phyloP scores from a whole-genome alignment of 805 yeast genomes.

The Nakazawaea laoshanensis region DNA sequence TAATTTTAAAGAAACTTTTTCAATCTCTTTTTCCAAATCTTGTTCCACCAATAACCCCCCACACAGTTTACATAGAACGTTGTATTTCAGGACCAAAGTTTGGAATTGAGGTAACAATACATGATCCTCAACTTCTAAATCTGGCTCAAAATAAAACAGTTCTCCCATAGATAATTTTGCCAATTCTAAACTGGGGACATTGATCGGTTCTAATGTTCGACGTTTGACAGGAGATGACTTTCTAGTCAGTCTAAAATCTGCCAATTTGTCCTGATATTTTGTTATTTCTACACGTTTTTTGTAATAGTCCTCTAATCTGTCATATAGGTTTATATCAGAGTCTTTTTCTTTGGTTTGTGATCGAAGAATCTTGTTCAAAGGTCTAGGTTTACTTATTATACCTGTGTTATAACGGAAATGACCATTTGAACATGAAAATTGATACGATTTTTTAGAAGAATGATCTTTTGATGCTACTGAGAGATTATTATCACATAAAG shows the following conservation, averaged over 20 bases:
- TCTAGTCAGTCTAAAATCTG: neutral
- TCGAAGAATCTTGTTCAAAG: slow-evolving; percentile 23
- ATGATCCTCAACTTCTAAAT: too few relatives aligned
- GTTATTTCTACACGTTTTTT: slow-evolving; percentile 13
- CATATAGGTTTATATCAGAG: slow-evolving; percentile 8
- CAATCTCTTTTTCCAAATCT: too few relatives aligned
- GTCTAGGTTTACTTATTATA: slow-evolving; percentile 30
- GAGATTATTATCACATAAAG: too few relatives aligned
- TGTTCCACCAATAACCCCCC: too few relatives aligned
- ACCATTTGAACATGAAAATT: slow-evolving; percentile 29
- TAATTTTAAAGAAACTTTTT: too few relatives aligned
- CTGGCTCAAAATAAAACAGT: too few relatives aligned
- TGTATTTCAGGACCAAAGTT: too few relatives aligned
- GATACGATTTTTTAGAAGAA: slow-evolving; percentile 31
- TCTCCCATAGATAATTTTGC: slow-evolving; percentile 11
- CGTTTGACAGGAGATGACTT: slow-evolving; percentile 3
- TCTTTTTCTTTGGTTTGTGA: slow-evolving; percentile 10
- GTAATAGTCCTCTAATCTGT: slow-evolving; percentile 13
- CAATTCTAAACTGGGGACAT: slow-evolving; percentile 12
- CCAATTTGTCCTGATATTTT: slow-evolving; percentile 11
- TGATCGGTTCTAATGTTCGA: neutral
- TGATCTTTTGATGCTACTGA: too few relatives aligned
- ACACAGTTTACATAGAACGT: too few relatives aligned
- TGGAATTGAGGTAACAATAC: too few relatives aligned
- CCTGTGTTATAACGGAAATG: slow-evolving; percentile 27